Evolutionary conservation across 192 early-diverging fungal species (phyloP), one percentile per base, ranked within the genome.

Genomic region (Phlyctochytrium bullatum): DNA sequence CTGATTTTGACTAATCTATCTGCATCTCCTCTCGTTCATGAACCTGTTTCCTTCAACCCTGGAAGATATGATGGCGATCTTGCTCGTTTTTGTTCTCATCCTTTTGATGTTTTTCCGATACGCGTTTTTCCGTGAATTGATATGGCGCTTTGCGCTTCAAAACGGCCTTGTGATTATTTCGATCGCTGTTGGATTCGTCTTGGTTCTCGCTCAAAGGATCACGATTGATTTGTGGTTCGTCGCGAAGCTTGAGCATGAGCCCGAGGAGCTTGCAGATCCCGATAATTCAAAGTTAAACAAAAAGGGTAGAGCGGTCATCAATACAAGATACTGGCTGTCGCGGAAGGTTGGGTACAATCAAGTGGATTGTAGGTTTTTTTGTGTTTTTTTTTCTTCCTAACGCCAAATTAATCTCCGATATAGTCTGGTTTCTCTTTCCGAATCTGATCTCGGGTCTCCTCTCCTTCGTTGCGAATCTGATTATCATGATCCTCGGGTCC

Each of bases 71-170:
- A n/a, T n/a, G n/a, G n/a, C n/a, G n/a, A n/a, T n/a, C n/a, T n/a
- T n/a, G n/a, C n/a, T n/a, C n/a, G n/a, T n/a, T n/a, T n/a, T n/a
- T n/a, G n/a, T n/a, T n/a, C n/a, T n/a, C n/a, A n/a, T n/a, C n/a
- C n/a, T n/a, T n/a, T n/a, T n/a, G n/a, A n/a, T 50, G 40, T 50
- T 50, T 50, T 50, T 10, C 40, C 40, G n/a, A n/a, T 50, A 50
- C n/a, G 40, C 40, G 40, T 50, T 50, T n/a, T 14, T 50, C n/a
- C 40, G 40, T 10, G n/a, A n/a, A n/a, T n/a, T 50, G 12, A n/a
- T 50, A 10, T 50, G 40, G 40, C 10, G n/a, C 40, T 50, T 50
- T n/a, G 10, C n/a, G 10, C 40, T 50, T 10, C 40, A 50, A n/a
- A 50, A 50, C 10, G 40, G 40, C n/a, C 40, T 50, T n/a, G 40